Evolutionary conservation across 495 filamentous ascomycete genomes (phyloP).

Genomic region (Melanomma pulvis-pyrius): DNA sequence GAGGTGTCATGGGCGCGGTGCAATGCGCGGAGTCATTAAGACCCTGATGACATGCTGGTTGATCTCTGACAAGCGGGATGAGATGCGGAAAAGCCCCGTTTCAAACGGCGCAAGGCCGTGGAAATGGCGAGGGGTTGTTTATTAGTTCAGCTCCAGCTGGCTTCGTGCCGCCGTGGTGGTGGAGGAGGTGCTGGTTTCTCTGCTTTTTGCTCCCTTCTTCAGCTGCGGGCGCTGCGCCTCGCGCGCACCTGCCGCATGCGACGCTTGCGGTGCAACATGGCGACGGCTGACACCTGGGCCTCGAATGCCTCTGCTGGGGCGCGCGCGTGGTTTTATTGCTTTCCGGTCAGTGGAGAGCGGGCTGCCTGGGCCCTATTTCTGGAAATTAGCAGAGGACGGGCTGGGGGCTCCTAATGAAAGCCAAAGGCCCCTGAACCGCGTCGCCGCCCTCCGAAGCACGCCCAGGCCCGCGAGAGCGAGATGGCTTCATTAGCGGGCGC

Average conservation of each 20-base stretch:
- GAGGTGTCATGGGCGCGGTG: not conserved
- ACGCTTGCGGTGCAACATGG: not conserved
- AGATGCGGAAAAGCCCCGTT: not conserved
- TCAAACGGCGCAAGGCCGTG: not conserved
- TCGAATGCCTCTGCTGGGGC: not conserved
- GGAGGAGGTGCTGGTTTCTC: not conserved
- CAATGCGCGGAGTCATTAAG: not conserved
- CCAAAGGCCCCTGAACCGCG: slow-evolving; percentile 5
- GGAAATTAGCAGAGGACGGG: slow-evolving; percentile 30
- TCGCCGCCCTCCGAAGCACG: slow-evolving; percentile 20
- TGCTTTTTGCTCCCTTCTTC: not conserved
- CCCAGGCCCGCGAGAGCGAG: slow-evolving; percentile 15
- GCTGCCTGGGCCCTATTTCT: slow-evolving; percentile 24
- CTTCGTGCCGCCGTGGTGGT: not conserved
- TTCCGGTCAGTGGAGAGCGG: not conserved
- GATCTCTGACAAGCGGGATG: not conserved
- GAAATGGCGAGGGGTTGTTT: not conserved
- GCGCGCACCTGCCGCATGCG: too few species aligned
- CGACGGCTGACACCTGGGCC: not conserved
- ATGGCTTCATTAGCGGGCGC: slow-evolving; percentile 2
- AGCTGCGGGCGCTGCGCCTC: not conserved
- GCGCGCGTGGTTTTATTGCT: not conserved
- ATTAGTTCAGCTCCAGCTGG: too few species aligned
- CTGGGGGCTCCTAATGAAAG: slow-evolving; percentile 12
- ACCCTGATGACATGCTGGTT: not conserved